Percentiles rank a stretch among this genome's conserved stretches.
These are phyloP conservation scores for Inga laurina DNA, from an alignment of 306 rosid species.

Conservation along the genomic window DNA sequence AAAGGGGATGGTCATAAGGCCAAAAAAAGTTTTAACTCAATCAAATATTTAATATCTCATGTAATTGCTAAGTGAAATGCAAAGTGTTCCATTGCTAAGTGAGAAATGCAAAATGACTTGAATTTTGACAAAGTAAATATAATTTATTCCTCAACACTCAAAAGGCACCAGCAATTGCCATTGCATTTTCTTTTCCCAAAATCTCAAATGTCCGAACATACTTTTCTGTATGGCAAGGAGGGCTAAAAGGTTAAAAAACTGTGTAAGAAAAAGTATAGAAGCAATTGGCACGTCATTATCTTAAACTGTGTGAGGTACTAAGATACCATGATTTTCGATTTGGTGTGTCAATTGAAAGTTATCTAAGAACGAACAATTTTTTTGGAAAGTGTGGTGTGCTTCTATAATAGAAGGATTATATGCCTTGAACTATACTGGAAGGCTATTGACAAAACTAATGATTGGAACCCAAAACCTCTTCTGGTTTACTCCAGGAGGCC, in stretches of 20 bases:
- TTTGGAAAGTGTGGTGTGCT: background rate
- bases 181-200: constrained; percentile 13
- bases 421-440: background rate
- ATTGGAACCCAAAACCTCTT: too few species aligned
- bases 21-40: background rate
- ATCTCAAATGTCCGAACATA: background rate
- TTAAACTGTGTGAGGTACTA: background rate
- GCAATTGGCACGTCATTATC: background rate
- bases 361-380: background rate
- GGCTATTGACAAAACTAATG: background rate
- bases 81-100: background rate
- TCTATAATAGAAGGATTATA: background rate
- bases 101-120: constrained; percentile 16
- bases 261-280: background rate
- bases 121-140: background rate
- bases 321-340: background rate
- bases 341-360: background rate
- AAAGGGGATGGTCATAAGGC: background rate
- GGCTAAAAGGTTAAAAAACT: background rate
- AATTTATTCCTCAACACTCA: constrained; percentile 8
- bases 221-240: background rate
- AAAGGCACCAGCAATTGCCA: background rate
- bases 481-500: too few species aligned
- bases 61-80: background rate
- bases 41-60: background rate